A percentile compares a stretch with the other conserved stretches of the same genome.
Evolutionary conservation across 257 asterid genomes (phyloP).

Genomic region (Datura wrightii): DNA sequence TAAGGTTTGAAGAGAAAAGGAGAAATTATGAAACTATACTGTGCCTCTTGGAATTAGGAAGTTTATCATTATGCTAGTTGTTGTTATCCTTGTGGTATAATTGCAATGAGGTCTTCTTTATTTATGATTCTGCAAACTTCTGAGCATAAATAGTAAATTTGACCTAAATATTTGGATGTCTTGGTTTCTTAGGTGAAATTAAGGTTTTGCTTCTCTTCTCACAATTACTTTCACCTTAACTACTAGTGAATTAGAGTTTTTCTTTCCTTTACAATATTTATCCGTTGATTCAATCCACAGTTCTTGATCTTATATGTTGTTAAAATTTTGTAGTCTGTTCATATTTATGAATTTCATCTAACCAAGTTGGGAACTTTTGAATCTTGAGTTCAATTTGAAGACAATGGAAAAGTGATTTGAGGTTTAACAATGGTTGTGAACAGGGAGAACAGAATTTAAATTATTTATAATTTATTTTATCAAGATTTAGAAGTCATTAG

Average conservation of each 20-base stretch:
- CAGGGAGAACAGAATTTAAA: not conserved
- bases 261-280: not conserved
- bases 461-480: not conserved
- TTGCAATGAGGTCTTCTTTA: not conserved
- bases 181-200: not conserved
- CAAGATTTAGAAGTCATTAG: not conserved
- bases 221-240: not conserved
- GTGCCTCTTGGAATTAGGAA: slow-evolving; percentile 8
- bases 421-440: not conserved
- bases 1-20: too few species aligned
- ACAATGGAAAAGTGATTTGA: not conserved
- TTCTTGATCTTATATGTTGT: not conserved
- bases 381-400: not conserved
- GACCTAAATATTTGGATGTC: not conserved
- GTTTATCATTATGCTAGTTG: not conserved
- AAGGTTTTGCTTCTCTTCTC: not conserved
- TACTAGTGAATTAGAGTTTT: not conserved
- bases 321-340: not conserved
- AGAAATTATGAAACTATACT: not conserved
- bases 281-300: not conserved
- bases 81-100: not conserved
- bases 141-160: not conserved
- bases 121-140: not conserved
- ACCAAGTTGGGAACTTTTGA: not conserved
- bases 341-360: not conserved